These are phyloP conservation scores for Taphrina wiesneri DNA, from an alignment of 1,139 yeast species.

Conservation along the genomic window DNA sequence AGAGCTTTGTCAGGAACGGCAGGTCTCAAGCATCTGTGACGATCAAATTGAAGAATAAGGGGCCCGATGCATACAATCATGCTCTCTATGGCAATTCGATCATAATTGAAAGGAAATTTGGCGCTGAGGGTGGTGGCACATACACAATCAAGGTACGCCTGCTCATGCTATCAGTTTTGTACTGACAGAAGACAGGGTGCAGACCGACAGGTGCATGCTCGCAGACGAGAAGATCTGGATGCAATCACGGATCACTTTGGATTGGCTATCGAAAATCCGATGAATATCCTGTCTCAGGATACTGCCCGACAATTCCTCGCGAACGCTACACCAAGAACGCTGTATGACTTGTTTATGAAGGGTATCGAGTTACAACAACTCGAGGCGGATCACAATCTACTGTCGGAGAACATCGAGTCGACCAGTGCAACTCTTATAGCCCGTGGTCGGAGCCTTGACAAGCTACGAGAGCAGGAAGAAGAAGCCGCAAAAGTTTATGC, in stretches of 20 bases:
- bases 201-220: conserved; percentile 56
- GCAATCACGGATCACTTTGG: conserved; percentile 69
- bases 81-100: conserved; percentile 68
- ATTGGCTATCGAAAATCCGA: conserved; percentile 84
- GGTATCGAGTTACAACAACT: conserved; percentile 67
- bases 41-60: conserved; percentile 49
- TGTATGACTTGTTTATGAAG: conserved; percentile 72
- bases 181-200: conserved; percentile 49
- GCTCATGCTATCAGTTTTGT: background rate
- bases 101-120: conserved; percentile 68
- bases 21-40: conserved; percentile 46
- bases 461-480: conserved; percentile 32
- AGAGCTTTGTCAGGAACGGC: conserved; percentile 77
- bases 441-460: conserved; percentile 20
- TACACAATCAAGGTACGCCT: conserved; percentile 56
- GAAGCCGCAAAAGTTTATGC: conserved; percentile 45
- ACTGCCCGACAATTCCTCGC: conserved; percentile 88
- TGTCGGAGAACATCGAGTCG: conserved; percentile 41
- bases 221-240: conserved; percentile 66
- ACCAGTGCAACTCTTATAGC: conserved; percentile 31
- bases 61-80: conserved; percentile 63
- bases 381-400: conserved; percentile 47
- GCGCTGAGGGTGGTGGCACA: conserved; percentile 48
- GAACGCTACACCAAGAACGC: conserved; percentile 66
- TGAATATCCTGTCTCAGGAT: conserved; percentile 91